Evolutionary conservation across 1,139 yeast species (phyloP).

Genomic region (Meyerozyma athensensis): DNA sequence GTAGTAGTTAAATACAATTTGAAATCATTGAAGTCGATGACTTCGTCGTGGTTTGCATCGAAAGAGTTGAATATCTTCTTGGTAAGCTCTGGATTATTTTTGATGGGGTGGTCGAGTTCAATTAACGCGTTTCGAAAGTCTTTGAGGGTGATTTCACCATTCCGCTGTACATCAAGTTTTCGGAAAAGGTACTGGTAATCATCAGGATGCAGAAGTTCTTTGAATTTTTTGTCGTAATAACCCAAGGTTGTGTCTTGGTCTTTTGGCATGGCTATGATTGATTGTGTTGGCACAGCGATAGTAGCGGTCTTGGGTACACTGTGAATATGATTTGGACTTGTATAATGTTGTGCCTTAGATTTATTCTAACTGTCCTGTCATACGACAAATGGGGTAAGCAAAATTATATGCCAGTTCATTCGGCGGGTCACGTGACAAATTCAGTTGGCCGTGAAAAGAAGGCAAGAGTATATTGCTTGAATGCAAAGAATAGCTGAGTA

Average conservation of each 20-base stretch:
- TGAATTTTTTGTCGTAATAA: conserved; percentile 2
- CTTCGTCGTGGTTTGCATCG: conserved; percentile 53
- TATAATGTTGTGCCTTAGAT: too few species aligned
- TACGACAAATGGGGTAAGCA: conserved; percentile 1
- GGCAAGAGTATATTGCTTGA: background rate
- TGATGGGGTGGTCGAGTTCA: conserved; percentile 59
- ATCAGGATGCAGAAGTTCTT: conserved; percentile 9
- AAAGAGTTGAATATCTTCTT: conserved; percentile 50
- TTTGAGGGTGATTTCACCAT: conserved; percentile 52
- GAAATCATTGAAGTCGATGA: conserved; percentile 59
- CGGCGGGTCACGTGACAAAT: background rate
- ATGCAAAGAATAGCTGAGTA: too few species aligned
- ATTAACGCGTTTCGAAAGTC: conserved; percentile 55
- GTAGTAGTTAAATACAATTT: conserved; percentile 55
- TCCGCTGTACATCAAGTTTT: conserved; percentile 46
- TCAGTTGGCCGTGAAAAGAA: background rate
- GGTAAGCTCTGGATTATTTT: conserved; percentile 58
- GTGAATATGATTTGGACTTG: background rate
- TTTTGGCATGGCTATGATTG: background rate
- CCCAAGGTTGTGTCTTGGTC: background rate
- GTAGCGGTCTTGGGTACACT: background rate
- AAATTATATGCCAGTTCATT: background rate
- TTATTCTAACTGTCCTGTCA: background rate
- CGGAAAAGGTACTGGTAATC: conserved; percentile 31
- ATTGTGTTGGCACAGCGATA: too few species aligned